These are phyloP conservation scores for Ogataea methanolica DNA, from an alignment of 805 yeast species.

Conservation along the genomic window DNA sequence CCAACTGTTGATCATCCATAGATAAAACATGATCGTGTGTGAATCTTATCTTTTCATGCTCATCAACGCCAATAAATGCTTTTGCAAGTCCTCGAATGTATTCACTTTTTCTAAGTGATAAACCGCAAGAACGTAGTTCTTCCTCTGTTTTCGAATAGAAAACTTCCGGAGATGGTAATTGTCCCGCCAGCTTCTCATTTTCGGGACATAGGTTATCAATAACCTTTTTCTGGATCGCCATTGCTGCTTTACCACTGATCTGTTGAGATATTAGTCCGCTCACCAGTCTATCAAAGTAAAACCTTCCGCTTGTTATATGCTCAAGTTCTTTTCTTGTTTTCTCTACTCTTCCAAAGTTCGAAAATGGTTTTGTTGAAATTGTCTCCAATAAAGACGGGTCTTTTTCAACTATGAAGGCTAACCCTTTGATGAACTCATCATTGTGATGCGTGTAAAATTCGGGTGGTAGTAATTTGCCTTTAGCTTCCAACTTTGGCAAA, in stretches of 20 bases:
- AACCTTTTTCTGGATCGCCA: constrained; percentile 45
- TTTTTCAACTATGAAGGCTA: constrained; percentile 17
- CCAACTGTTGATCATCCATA: constrained; percentile 11
- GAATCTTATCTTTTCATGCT: constrained; percentile 15
- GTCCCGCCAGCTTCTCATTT: constrained; percentile 5
- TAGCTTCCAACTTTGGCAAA: neutral
- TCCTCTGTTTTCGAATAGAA: constrained; percentile 40
- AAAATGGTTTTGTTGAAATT: constrained; percentile 9
- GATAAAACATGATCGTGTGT: constrained; percentile 13
- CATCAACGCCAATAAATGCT: constrained; percentile 36
- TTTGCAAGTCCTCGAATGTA: constrained; percentile 55
- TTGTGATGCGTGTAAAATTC: constrained; percentile 13
- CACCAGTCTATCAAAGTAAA: constrained; percentile 38
- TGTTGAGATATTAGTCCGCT: constrained; percentile 65
- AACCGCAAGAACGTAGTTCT: constrained; percentile 56
- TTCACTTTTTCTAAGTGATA: constrained; percentile 62
- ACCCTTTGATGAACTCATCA: constrained; percentile 20
- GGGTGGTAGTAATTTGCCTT: constrained; percentile 4
- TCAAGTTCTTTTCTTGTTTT: neutral
- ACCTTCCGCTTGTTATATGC: constrained; percentile 12
- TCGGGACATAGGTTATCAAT: constrained; percentile 7
- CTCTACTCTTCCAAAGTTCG: constrained; percentile 3
- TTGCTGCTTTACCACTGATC: constrained; percentile 78
- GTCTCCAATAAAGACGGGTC: constrained; percentile 21
- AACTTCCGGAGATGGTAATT: constrained; percentile 49